These are phyloP conservation scores for Trypethelium eluteriae DNA, from an alignment of 495 filamentous ascomycete genomes.

Conservation along the genomic window DNA sequence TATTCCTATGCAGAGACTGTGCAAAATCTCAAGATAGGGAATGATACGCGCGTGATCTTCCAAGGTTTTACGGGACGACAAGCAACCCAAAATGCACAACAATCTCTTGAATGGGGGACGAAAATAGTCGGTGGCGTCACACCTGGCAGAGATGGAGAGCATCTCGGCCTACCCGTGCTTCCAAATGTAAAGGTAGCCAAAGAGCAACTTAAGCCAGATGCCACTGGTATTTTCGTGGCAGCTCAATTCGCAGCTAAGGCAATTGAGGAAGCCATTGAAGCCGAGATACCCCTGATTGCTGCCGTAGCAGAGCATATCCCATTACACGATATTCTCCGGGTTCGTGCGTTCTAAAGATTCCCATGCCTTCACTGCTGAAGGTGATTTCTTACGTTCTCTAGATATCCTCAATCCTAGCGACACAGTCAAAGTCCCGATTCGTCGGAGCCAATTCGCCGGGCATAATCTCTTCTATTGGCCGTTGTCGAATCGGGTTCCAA, in stretches of 20 bases:
- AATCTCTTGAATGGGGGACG: slow-evolving; percentile 78
- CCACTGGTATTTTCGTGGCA: slow-evolving; percentile 79
- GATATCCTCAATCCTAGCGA: slow-evolving; percentile 70
- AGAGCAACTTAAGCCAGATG: slow-evolving; percentile 68
- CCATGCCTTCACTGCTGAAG: not conserved
- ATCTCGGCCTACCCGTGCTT: slow-evolving; percentile 72
- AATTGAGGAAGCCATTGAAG: slow-evolving; percentile 84
- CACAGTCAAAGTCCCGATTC: slow-evolving; percentile 71
- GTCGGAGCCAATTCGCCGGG: slow-evolving; percentile 84
- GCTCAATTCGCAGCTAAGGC: slow-evolving; percentile 67
- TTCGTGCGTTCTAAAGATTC: slow-evolving; percentile 34
- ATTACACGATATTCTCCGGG: slow-evolving; percentile 73
- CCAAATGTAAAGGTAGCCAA: slow-evolving; percentile 66
- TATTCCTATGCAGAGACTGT: slow-evolving; percentile 57
- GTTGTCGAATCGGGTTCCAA: slow-evolving; percentile 82
- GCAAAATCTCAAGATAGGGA: slow-evolving; percentile 66
- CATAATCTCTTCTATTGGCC: slow-evolving; percentile 74
- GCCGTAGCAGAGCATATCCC: slow-evolving; percentile 90
- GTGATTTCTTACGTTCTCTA: slow-evolving; percentile 25
- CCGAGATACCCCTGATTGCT: slow-evolving; percentile 78
- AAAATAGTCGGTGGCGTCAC: slow-evolving; percentile 82
- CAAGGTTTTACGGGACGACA: slow-evolving; percentile 77
- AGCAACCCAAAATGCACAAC: slow-evolving; percentile 75
- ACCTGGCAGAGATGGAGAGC: slow-evolving; percentile 66
- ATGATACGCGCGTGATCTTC: slow-evolving; percentile 73